These are phyloP conservation scores for Osmozyma mogii DNA, from an alignment of 805 yeast species.

Conservation along the genomic window DNA sequence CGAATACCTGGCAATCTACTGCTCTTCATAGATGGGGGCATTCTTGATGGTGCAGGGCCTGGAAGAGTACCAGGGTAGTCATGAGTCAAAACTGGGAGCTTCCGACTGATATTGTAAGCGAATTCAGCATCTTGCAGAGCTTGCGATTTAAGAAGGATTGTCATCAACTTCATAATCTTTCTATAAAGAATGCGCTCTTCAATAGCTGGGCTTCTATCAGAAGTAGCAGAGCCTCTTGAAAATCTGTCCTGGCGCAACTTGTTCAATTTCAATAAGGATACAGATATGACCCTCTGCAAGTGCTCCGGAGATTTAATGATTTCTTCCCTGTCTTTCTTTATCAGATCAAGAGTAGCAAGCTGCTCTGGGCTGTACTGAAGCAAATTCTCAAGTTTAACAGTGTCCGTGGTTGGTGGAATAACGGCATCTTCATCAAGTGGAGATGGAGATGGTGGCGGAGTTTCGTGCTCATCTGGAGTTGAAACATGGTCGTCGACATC, in stretches of 20 bases:
- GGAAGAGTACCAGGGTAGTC: constrained; percentile 80
- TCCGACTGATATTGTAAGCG: constrained; percentile 25
- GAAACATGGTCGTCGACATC: constrained; percentile 4
- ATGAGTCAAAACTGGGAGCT: constrained; percentile 62
- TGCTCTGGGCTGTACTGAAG: constrained; percentile 30
- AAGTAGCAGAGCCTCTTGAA: constrained; percentile 19
- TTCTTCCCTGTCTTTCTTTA: constrained; percentile 18
- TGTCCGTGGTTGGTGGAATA: constrained; percentile 2
- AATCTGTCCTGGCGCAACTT: constrained; percentile 34
- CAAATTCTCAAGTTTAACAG: constrained; percentile 24
- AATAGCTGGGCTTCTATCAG: constrained; percentile 18
- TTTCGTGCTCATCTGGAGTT: constrained; percentile 4
- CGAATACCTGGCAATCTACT: constrained; percentile 31
- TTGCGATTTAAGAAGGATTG: constrained; percentile 25
- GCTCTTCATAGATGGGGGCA: constrained; percentile 10
- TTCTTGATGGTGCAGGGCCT: constrained; percentile 32
- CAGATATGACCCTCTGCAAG: constrained; percentile 29
- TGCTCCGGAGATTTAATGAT: constrained; percentile 20
- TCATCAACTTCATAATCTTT: constrained; percentile 21
- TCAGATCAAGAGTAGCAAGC: constrained; percentile 14
- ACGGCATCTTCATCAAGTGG: too few relatives aligned
- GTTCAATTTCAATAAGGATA: constrained; percentile 25
- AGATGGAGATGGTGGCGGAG: too few relatives aligned
- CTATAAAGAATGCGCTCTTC: constrained; percentile 23
- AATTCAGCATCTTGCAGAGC: constrained; percentile 19